A percentile compares a stretch with the other conserved stretches of the same genome.
These are phyloP conservation scores for Typha latifolia DNA, from an alignment of 176 grass and related monocot species.

Conservation along the genomic window DNA sequence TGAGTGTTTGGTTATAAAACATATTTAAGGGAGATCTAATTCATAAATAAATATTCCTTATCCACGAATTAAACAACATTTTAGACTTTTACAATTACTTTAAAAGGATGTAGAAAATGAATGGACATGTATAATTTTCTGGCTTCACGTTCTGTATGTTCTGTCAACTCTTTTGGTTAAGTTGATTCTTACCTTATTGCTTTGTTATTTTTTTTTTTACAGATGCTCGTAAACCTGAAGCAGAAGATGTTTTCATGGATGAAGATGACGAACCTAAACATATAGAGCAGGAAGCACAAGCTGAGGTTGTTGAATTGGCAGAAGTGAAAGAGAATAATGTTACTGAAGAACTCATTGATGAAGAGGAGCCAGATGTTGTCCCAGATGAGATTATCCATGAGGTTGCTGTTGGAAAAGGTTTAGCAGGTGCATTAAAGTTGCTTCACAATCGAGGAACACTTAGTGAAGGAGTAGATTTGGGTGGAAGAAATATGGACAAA, in stretches of 20 bases:
- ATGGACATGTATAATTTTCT: too few relatives aligned
- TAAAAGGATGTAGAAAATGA: too few relatives aligned
- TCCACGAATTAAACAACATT: too few relatives aligned
- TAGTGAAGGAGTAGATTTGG: slow-evolving; percentile 79
- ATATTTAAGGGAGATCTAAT: too few relatives aligned
- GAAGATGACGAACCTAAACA: slow-evolving; percentile 42
- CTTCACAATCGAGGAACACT: slow-evolving; percentile 67
- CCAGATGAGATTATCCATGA: slow-evolving; percentile 74
- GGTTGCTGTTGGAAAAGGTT: slow-evolving; percentile 66
- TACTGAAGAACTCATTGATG: slow-evolving; percentile 20
- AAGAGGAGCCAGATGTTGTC: slow-evolving; percentile 40
- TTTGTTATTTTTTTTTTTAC: slow-evolving; percentile 23
- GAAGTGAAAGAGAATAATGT: slow-evolving; percentile 30
- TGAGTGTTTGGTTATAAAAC: too few relatives aligned
- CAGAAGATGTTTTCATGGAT: slow-evolving; percentile 82
- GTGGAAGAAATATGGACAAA: slow-evolving; percentile 82
- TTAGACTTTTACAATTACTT: too few relatives aligned
- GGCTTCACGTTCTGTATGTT: not conserved
- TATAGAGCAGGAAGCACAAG: slow-evolving; percentile 29
- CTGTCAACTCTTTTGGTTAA: not conserved
- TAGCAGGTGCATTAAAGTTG: slow-evolving; percentile 71
- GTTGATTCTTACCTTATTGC: not conserved
- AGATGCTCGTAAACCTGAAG: slow-evolving; percentile 64
- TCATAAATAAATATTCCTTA: too few relatives aligned
- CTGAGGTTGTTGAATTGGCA: slow-evolving; percentile 23